phyloP scores from a whole-genome alignment of 768 basidiomycete species.

The Leccinum variicolor region DNA sequence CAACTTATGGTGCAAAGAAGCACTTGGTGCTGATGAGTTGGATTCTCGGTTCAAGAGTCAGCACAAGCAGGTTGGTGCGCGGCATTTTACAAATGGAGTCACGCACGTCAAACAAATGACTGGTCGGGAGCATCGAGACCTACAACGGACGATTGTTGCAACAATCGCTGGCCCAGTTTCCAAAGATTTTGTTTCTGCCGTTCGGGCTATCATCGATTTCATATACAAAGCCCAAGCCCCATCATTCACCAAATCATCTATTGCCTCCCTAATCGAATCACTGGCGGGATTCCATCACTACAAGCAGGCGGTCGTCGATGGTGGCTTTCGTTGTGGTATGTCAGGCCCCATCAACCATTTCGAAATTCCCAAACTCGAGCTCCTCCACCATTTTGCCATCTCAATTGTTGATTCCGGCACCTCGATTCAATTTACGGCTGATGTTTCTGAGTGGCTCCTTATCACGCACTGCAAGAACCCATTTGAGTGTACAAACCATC shows the following conservation, averaged over 20 bases:
- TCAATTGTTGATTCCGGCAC: conserved; percentile 16
- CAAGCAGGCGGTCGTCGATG: conserved; percentile 14
- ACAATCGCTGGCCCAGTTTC: not conserved
- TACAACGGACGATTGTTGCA: conserved; percentile 35
- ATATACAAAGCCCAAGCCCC: conserved; percentile 22
- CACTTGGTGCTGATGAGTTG: not conserved
- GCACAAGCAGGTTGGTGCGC: conserved; percentile 18
- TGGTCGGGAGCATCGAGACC: conserved; percentile 36
- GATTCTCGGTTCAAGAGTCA: not conserved
- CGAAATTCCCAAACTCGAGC: conserved; percentile 21
- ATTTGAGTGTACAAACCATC: conserved; percentile 24
- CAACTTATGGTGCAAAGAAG: conserved; percentile 14
- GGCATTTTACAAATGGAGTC: conserved; percentile 39
- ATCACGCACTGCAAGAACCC: conserved; percentile 22
- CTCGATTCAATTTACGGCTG: conserved; percentile 28
- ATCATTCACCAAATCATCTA: conserved; percentile 6
- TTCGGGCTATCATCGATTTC: conserved; percentile 22
- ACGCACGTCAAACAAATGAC: conserved; percentile 41
- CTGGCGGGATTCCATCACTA: conserved; percentile 11
- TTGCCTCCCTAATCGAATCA: conserved; percentile 2
- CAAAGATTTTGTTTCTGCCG: not conserved
- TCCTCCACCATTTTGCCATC: conserved; percentile 8
- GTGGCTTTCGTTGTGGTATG: not conserved
- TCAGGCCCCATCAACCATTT: conserved; percentile 12
- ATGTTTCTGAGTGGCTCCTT: conserved; percentile 6